Evolutionary conservation across 495 filamentous ascomycete genomes (phyloP).

Genomic region (Penicillium maclennaniae): DNA sequence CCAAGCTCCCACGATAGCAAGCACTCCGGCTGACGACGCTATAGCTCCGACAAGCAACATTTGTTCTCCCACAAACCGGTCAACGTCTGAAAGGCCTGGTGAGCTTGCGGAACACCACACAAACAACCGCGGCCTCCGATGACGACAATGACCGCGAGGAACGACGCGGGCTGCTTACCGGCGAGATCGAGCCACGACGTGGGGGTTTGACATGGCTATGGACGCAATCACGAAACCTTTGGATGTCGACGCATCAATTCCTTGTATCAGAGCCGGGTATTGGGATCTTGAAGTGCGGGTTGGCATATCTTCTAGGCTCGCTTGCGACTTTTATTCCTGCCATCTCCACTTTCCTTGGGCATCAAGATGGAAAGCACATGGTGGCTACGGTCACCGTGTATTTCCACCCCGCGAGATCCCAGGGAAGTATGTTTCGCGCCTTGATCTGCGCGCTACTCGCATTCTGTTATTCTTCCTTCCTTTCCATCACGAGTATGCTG

Average conservation of each 20-base stretch:
- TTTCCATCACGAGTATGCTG: constrained; percentile 84
- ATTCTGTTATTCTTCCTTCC: constrained; percentile 74
- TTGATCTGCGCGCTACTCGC: constrained; percentile 77
- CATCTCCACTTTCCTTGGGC: constrained; percentile 69
- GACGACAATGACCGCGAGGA: constrained; percentile 27
- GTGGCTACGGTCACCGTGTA: constrained; percentile 92
- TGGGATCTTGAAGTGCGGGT: constrained; percentile 84
- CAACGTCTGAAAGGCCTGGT: constrained; percentile 50
- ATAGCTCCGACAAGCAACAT: constrained; percentile 52
- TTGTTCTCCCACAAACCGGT: constrained; percentile 50
- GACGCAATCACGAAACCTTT: constrained; percentile 8
- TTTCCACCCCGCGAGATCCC: constrained; percentile 89
- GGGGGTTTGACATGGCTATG: constrained; percentile 15
- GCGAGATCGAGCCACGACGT: constrained; percentile 20
- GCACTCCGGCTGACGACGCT: constrained; percentile 6
- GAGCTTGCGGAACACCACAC: constrained; percentile 36
- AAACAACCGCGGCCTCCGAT: constrained; percentile 6
- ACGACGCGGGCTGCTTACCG: constrained; percentile 38
- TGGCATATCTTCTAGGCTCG: constrained; percentile 87
- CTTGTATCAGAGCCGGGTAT: constrained; percentile 57
- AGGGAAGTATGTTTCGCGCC: constrained; percentile 88
- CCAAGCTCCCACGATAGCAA: neutral
- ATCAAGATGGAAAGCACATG: constrained; percentile 93
- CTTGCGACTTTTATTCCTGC: constrained; percentile 79
- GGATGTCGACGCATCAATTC: constrained; percentile 32